Base-by-base conservation (phyloP, 2,329 filamentous ascomycete genomes). In the Domatiomyces globalis region DNA sequence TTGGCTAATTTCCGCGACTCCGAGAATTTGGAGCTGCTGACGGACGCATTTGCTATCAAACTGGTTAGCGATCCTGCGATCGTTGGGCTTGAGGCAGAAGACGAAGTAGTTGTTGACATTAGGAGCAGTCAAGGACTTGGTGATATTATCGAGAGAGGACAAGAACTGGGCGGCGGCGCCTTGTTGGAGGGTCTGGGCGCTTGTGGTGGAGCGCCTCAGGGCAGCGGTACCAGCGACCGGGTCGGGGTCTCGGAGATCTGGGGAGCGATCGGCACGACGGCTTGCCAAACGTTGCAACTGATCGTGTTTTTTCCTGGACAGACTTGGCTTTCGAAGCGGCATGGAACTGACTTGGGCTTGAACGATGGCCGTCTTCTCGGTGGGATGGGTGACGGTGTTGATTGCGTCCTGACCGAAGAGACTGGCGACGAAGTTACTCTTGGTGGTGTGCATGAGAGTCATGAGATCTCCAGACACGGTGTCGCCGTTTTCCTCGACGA, bases 1-100 rank as follows among this genome's bases (percentile, higher is more conserved):
- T 64, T 95, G 89, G 64, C 89, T 95, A 66, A 98, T 95, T 65
- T 98, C 92, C 1, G 89, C 89, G 62, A 98, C 94, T 29, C 92
- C 92, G 60, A 96, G 87, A 0, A 88, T 94, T 64, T 96, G 90
- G 1, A 98, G 79, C 65, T 98, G 92, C 9, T 85, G 86, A 3
- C 92, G 83, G 19, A 98, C 92, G 65, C 92, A 98, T 68, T 96
- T 96, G 77, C 88, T 95, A 67, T 98, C 92, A 61, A 96, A 98
- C 63, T 98, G 92, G 60, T 98, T 98, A 55, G 92, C 90, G 59
- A 98, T 98, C 48, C 92, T 82, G 49, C 92, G 80, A 65, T 98
- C 92, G 61, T 98, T 98, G 19, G 92, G 90, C 69, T 98, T 98
- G 57, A 98, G 71, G 63, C 92, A 98, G 69, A 98, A 95, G 45